Base-by-base conservation (phyloP, 2,329 filamentous ascomycete genomes). In the Hypoxylon sp. region DNA sequence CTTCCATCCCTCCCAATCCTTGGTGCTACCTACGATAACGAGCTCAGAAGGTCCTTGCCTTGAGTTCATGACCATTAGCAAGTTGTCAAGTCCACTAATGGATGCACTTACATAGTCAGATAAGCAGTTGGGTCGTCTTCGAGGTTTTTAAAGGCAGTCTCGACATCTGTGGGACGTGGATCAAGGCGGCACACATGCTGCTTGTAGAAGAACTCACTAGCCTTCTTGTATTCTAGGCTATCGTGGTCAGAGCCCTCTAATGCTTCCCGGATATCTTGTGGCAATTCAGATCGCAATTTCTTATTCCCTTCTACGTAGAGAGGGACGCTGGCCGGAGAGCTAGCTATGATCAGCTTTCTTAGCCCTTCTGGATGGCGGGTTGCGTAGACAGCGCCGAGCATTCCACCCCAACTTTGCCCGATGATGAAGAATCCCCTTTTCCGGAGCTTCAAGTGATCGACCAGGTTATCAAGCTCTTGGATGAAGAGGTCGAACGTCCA, bases 21-120 rank as follows among this genome's bases (percentile, higher is more conserved):
- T 74, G 26, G 74, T 55, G 10, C 51, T 67, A 17, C 73, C 74
- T 3, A 59, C 54, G 24, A 75, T 68, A 17, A 69, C 59, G 31
- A 74, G 73, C 35, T 74, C 74, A 2, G 71, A 71, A n/a, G 72
- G 74, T 2, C 74, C 72, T 62, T 72, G 71, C 17, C 72, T 74
- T 31, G 5, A 31, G 6, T 31, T 26, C 6, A 31, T 31, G 1
- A 9, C 29, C 6, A 9, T 31, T 31, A 31, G 29, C 29, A 50
- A 29, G 13, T 8, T 17, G 24, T 11, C 37, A 13, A 4, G 37
- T 33, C 31, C 22, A 31, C 3, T 24, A 19, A 6, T 42, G 17
- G 44, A 14, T 26, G 5, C 29, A 59, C 62, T 59, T 50, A 64
- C 62, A 73, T 66, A 24, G 69, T 74, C 10, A 63, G 9, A 33